phyloP scores from a whole-genome alignment of 108 stramenopile species.

The Seminavis robusta region DNA sequence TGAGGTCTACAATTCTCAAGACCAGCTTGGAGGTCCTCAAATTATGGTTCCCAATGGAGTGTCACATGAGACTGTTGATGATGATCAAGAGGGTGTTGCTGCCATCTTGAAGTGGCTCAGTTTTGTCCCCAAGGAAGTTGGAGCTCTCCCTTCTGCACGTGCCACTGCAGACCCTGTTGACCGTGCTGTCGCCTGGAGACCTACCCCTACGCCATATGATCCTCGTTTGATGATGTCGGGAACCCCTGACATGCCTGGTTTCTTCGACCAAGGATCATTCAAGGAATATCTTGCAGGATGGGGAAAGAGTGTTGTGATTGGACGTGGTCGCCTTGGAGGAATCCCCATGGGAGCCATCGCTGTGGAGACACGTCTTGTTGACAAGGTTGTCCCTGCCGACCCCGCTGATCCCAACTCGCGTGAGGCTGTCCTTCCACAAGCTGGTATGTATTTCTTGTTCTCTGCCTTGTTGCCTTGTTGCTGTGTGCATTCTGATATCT shows the following conservation, averaged over 20 bases:
- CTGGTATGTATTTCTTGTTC: too few relatives aligned
- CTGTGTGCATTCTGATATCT: not conserved
- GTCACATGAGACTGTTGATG: slow-evolving; percentile 87
- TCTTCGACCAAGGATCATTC: slow-evolving; percentile 95
- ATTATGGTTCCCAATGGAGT: slow-evolving; percentile 98
- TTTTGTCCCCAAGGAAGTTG: slow-evolving; percentile 90
- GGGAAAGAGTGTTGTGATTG: slow-evolving; percentile 97
- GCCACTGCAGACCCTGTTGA: slow-evolving; percentile 83
- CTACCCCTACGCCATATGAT: slow-evolving; percentile 95
- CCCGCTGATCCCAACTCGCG: slow-evolving; percentile 96
- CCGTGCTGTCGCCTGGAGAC: slow-evolving; percentile 81
- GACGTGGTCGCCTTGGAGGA: slow-evolving; percentile 96
- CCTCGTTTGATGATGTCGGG: slow-evolving; percentile 90
- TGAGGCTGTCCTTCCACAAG: slow-evolving; percentile 94
- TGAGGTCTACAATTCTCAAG: slow-evolving; percentile 95
- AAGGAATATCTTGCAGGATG: slow-evolving; percentile 95
- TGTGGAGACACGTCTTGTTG: slow-evolving; percentile 94
- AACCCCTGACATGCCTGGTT: slow-evolving; percentile 73
- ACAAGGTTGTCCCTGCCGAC: slow-evolving; percentile 94
- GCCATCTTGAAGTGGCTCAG: slow-evolving; percentile 92
- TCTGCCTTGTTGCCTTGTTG: not conserved
- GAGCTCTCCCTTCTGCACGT: slow-evolving; percentile 65
- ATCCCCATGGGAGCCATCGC: slow-evolving; percentile 97
- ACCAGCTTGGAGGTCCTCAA: slow-evolving; percentile 98
- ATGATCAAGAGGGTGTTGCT: slow-evolving; percentile 92